These are phyloP conservation scores for Podaxis carcinomalis DNA, from an alignment of 768 basidiomycete genomes.

Conservation along the genomic window DNA sequence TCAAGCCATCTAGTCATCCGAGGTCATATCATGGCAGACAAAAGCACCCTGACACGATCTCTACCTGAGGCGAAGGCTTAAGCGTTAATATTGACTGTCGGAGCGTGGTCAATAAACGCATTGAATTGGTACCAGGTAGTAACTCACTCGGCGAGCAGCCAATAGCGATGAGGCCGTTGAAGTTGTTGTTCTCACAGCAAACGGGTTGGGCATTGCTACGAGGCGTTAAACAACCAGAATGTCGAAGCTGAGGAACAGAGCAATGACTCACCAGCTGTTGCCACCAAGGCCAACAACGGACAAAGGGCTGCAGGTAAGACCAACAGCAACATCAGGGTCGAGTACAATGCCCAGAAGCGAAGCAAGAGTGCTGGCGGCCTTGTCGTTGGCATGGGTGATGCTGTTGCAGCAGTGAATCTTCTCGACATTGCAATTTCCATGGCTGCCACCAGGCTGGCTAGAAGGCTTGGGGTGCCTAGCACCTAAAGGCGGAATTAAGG, in stretches of 20 bases:
- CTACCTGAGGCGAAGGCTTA: slow-evolving; percentile 7
- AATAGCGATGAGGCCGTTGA: slow-evolving; percentile 38
- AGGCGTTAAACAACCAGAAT: not conserved
- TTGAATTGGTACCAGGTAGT: not conserved
- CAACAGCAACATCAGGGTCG: slow-evolving; percentile 21
- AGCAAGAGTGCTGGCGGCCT: slow-evolving; percentile 16
- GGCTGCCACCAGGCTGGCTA: slow-evolving; percentile 14
- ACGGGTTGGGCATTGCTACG: slow-evolving; percentile 35
- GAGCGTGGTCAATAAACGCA: not conserved
- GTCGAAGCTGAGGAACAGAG: not conserved
- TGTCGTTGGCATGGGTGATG: slow-evolving; percentile 16
- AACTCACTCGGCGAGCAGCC: slow-evolving; percentile 40
- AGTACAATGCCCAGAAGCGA: slow-evolving; percentile 30
- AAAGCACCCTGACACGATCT: not conserved
- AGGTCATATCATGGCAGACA: not conserved
- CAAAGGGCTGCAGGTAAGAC: slow-evolving; percentile 33
- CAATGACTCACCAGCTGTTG: slow-evolving; percentile 25
- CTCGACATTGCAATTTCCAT: slow-evolving; percentile 35
- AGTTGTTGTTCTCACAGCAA: slow-evolving; percentile 42
- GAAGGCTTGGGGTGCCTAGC: slow-evolving; percentile 36
- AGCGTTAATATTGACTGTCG: slow-evolving; percentile 20
- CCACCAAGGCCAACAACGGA: slow-evolving; percentile 26
- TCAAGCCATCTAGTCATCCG: not conserved
- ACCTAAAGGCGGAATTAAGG: slow-evolving; percentile 29
- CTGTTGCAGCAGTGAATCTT: slow-evolving; percentile 40